These are phyloP conservation scores for Areca catechu DNA, from an alignment of 176 grass and related monocot species.

Conservation along the genomic window DNA sequence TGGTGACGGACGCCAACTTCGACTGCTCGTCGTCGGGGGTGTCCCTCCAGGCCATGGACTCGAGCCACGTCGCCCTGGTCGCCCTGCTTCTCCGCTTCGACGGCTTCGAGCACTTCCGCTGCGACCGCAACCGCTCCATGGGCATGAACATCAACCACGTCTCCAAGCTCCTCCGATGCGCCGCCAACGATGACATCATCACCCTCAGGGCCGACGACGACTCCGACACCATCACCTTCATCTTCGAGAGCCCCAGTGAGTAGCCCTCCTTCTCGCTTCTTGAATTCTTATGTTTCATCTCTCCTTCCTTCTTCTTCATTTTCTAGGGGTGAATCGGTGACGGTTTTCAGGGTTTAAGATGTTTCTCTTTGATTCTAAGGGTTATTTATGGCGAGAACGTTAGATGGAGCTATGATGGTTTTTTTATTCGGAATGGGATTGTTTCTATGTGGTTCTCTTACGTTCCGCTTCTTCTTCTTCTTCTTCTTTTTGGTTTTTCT, in stretches of 20 bases:
- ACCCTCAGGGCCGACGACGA: conserved; percentile 6
- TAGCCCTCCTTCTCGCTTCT: background rate
- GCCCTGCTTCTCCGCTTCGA: conserved; percentile 2
- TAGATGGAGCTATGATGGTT: no score
- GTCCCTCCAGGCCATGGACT: conserved; percentile 16
- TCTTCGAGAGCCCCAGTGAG: conserved; percentile 14
- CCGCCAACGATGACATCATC: conserved; percentile 7
- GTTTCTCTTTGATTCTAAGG: no score
- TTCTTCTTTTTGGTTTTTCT: no score
- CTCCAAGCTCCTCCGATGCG: conserved; percentile 7
- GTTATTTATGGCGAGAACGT: no score
- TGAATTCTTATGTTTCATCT: background rate
- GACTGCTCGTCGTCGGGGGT: background rate
- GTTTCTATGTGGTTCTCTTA: no score
- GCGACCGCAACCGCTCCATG: conserved; percentile 8
- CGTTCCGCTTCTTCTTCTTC: no score
- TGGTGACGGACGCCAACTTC: conserved; percentile 11
- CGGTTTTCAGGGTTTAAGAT: no score
- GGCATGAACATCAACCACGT: conserved; percentile 9
- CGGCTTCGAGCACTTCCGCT: conserved; percentile 11
- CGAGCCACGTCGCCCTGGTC: conserved; percentile 8
- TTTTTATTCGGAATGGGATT: no score
- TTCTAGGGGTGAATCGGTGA: no score
- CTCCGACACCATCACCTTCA: conserved; percentile 2
- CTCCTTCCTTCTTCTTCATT: background rate